Evolutionary conservation across 1,284 basidiomycete genomes (phyloP), one percentile per base, ranked within the genome.

Genomic region (Ustilago curta): DNA sequence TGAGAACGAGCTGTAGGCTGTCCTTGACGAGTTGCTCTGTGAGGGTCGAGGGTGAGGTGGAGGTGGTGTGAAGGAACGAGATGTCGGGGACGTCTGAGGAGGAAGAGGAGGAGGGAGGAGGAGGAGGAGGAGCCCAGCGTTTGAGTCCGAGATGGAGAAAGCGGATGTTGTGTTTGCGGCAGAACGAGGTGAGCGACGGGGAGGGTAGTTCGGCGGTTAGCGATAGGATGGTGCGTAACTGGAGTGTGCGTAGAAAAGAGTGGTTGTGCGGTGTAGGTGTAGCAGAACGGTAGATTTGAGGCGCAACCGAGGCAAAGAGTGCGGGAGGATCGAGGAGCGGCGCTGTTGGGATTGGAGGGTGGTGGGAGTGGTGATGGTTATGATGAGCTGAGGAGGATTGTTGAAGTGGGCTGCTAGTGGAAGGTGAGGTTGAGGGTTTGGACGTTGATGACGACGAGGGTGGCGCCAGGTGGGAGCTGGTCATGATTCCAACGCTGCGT

Each of bases 131-230:
- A 16, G 16, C 51, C 76, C 66, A 66, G 0, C 73, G 53, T 25
- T 51, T 54, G 14, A 65, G 35, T 8, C 78, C 81, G 44, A 84
- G 74, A 44, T 82, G 80, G 16, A 83, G 68, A 40, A 84, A 59
- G 2, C 47, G 29, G 45, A 83, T 76, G 23, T 56, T 31, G 52
- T 78, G 47, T 19, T 63, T 64, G 1, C 45, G 48, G 66, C 73
- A 80, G 45, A 76, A 84, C 2, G 60, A 29, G 0, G 63, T 59
- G 0, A 84, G 65, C 12, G 57, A 50, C 2, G 69, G 64, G 1
- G 82, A 77, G 14, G 78, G 78, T 19, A 77, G 59, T 48, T 84
- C 83, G 16, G 81, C 75, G 0, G 81, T 78, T 5, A 84, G 70
- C 5, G 78, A 67, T 11, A 84, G 59, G 29, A 83, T 67, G n/a